phyloP scores from a whole-genome alignment of 2,329 filamentous ascomycete genomes.

The Moelleriella libera region DNA sequence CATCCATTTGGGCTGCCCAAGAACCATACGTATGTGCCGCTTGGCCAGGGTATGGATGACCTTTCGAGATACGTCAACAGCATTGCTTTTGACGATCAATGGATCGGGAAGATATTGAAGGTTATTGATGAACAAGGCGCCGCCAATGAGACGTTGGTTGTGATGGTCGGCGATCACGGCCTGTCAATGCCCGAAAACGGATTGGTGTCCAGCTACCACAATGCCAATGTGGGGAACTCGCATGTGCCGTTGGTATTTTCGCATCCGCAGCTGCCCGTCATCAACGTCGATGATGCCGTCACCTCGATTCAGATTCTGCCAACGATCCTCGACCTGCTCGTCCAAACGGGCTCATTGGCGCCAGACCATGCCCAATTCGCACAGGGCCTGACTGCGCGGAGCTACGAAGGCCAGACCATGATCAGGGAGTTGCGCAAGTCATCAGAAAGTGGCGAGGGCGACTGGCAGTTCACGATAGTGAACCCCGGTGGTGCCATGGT shows the following conservation, averaged over 20 bases:
- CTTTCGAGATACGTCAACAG: slow-evolving; percentile 19
- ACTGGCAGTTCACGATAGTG: slow-evolving; percentile 19
- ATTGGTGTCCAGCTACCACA: slow-evolving; percentile 17
- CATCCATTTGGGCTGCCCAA: slow-evolving; percentile 17
- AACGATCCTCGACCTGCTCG: slow-evolving; percentile 19
- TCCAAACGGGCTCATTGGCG: slow-evolving; percentile 16
- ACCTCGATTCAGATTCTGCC: slow-evolving; percentile 18
- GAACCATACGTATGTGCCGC: slow-evolving; percentile 12
- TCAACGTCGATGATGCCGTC: slow-evolving; percentile 17
- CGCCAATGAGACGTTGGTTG: slow-evolving; percentile 16
- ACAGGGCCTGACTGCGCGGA: slow-evolving; percentile 12
- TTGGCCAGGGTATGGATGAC: slow-evolving; percentile 10
- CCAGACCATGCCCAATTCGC: slow-evolving; percentile 7
- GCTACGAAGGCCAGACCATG: slow-evolving; percentile 21
- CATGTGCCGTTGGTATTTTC: slow-evolving; percentile 18
- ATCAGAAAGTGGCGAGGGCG: slow-evolving; percentile 9
- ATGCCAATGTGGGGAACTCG: slow-evolving; percentile 17
- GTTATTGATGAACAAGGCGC: slow-evolving; percentile 15
- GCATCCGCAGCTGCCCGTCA: slow-evolving; percentile 17
- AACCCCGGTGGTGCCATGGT: slow-evolving; percentile 20
- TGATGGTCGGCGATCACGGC: slow-evolving; percentile 18
- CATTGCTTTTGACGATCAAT: slow-evolving; percentile 16
- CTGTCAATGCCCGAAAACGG: slow-evolving; percentile 18
- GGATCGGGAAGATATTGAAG: slow-evolving; percentile 16
- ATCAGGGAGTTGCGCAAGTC: slow-evolving; percentile 13